Evolutionary conservation across 495 filamentous ascomycete species (phyloP).

Genomic region (Penicillium longicatenatum): DNA sequence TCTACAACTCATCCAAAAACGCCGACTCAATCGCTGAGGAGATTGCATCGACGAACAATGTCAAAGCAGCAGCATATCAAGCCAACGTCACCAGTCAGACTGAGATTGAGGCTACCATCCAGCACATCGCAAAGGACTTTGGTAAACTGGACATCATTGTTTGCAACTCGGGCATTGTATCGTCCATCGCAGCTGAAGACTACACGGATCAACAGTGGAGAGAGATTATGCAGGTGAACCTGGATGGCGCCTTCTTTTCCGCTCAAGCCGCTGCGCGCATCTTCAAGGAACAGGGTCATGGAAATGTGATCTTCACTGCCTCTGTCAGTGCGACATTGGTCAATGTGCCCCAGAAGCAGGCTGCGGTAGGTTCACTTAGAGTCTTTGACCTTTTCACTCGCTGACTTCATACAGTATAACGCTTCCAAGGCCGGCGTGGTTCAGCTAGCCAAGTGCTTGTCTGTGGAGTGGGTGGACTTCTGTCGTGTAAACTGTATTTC

Average conservation of each 20-base stretch:
- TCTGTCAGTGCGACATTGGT: constrained; percentile 46
- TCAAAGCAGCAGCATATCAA: constrained; percentile 65
- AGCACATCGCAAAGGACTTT: constrained; percentile 63
- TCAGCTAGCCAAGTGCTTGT: constrained; percentile 38
- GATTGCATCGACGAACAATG: constrained; percentile 71
- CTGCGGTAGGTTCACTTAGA: too few relatives aligned
- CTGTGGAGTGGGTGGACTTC: constrained; percentile 44
- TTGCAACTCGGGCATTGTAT: constrained; percentile 72
- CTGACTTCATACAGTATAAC: constrained; percentile 30
- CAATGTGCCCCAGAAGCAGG: constrained; percentile 50
- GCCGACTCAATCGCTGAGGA: constrained; percentile 65
- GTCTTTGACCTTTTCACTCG: not conserved
- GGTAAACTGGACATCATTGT: constrained; percentile 74
- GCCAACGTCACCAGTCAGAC: constrained; percentile 62
- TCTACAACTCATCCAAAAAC: constrained; percentile 76
- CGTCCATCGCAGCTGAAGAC: constrained; percentile 36
- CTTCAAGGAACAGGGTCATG: constrained; percentile 42
- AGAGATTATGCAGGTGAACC: constrained; percentile 48
- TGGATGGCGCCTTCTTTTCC: constrained; percentile 49
- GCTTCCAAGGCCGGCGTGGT: constrained; percentile 43
- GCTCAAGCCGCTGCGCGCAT: constrained; percentile 45
- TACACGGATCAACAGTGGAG: constrained; percentile 36
- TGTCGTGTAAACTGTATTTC: constrained; percentile 47
- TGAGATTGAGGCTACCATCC: constrained; percentile 55
- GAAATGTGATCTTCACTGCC: constrained; percentile 47